These are phyloP conservation scores for Kodamaea kaohsiungensis DNA, from an alignment of 805 yeast genomes.

Conservation along the genomic window DNA sequence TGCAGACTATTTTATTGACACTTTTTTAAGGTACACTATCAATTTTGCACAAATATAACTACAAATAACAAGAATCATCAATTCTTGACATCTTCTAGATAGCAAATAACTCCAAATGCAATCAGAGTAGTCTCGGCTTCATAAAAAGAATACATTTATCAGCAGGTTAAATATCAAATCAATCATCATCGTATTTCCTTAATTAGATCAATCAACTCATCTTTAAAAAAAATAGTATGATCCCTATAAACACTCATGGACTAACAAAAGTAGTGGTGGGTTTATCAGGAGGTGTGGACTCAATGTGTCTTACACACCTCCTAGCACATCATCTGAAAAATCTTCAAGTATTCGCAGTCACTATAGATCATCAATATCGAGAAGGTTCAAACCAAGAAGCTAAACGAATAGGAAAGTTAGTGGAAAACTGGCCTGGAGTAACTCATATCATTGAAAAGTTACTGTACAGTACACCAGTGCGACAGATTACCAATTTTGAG, in stretches of 20 bases:
- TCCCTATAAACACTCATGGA: background rate
- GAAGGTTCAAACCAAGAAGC: conserved; percentile 54
- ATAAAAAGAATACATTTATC: no score
- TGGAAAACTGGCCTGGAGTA: conserved; percentile 33
- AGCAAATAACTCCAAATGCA: no score
- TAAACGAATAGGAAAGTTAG: conserved; percentile 30
- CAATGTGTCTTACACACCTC: conserved; percentile 65
- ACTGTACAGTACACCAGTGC: conserved; percentile 27
- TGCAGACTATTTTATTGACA: no score
- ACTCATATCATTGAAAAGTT: conserved; percentile 31
- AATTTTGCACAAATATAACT: no score
- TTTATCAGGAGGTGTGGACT: conserved; percentile 81
- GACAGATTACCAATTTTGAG: conserved; percentile 48
- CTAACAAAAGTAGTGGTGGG: conserved; percentile 47
- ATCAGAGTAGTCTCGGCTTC: no score
- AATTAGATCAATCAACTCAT: background rate
- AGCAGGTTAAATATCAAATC: no score
- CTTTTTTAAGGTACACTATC: no score
- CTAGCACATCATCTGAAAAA: conserved; percentile 37
- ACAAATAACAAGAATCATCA: no score
- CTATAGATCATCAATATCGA: conserved; percentile 66
- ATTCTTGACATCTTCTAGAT: no score
- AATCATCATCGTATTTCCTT: no score
- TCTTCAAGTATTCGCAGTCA: conserved; percentile 51
- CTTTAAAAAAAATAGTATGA: background rate